A percentile compares a stretch with the other conserved stretches of the same genome.
These are phyloP conservation scores for Amanita muscaria DNA, from an alignment of 768 basidiomycete genomes.

Conservation along the genomic window DNA sequence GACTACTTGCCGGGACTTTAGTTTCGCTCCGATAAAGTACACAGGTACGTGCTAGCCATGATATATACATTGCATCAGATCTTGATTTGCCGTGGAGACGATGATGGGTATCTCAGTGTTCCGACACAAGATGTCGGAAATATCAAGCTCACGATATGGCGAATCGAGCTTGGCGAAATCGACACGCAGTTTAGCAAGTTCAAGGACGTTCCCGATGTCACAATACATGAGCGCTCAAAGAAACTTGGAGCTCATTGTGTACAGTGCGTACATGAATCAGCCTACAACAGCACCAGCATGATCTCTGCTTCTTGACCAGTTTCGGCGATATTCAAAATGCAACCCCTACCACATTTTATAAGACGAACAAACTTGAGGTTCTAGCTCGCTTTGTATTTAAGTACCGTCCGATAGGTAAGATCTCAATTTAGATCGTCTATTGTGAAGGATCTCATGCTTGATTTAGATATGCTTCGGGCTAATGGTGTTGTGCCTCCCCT, in stretches of 20 bases:
- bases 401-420: conserved; percentile 18
- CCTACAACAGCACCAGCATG: not conserved
- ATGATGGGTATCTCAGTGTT: conserved; percentile 15
- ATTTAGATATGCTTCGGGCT: conserved; percentile 14
- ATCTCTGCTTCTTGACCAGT: not conserved
- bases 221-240: conserved; percentile 20
- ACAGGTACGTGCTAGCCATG: conserved; percentile 8
- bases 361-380: not conserved
- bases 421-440: too few species aligned
- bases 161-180: not conserved
- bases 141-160: conserved; percentile 10
- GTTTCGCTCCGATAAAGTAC: conserved; percentile 9
- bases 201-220: not conserved
- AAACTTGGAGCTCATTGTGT: conserved; percentile 18
- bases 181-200: accelerated
- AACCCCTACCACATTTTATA: not conserved
- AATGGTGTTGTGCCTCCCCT: conserved; percentile 11
- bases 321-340: not conserved
- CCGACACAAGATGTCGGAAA: conserved; percentile 11
- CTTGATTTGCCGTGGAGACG: conserved; percentile 13
- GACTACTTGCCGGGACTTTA: conserved; percentile 1
- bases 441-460: not conserved
- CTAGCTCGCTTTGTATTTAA: conserved; percentile 17
- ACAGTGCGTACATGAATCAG: conserved; percentile 10
- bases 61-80: not conserved